phyloP scores from a whole-genome alignment of 352 stramenopile species.

The Plasmopara halstedii region DNA sequence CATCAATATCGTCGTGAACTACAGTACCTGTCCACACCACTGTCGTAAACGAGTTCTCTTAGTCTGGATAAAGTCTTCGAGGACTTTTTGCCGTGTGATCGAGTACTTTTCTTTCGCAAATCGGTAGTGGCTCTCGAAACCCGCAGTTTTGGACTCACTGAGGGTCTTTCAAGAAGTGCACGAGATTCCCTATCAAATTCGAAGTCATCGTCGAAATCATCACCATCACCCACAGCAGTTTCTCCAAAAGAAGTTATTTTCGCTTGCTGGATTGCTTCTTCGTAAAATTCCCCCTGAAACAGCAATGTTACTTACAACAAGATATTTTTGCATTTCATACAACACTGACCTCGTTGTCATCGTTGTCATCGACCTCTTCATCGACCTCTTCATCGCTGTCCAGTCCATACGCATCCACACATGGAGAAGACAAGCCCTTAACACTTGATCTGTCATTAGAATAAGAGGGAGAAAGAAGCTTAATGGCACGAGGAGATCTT shows the following conservation, averaged over 20 bases:
- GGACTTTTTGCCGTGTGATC: constrained; percentile 45
- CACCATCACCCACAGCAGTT: constrained; percentile 54
- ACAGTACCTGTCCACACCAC: constrained; percentile 66
- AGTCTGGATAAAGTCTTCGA: constrained; percentile 42
- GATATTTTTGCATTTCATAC: background rate
- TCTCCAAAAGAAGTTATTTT: constrained; percentile 81
- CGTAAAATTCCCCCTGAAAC: constrained; percentile 58
- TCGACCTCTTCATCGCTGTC: constrained; percentile 83
- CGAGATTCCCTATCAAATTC: constrained; percentile 79
- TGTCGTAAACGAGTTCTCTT: constrained; percentile 63
- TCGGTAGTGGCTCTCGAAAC: constrained; percentile 26
- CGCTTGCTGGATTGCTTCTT: constrained; percentile 57
- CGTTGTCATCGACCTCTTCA: constrained; percentile 80
- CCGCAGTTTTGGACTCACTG: constrained; percentile 49
- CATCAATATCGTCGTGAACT: background rate
- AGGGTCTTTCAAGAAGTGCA: constrained; percentile 34
- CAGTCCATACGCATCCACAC: constrained; percentile 48
- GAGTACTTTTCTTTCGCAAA: constrained; percentile 36
- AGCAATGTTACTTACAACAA: background rate
- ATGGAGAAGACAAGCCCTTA: constrained; percentile 60
- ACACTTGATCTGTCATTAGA: constrained; percentile 68
- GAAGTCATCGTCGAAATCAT: constrained; percentile 84
- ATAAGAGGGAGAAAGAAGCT: constrained; percentile 60
- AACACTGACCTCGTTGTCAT: constrained; percentile 28
- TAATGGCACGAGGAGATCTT: constrained; percentile 44